Base-by-base conservation (phyloP, 225 moss, liverwort and hornwort genomes). In the Marchantia paleacea region DNA sequence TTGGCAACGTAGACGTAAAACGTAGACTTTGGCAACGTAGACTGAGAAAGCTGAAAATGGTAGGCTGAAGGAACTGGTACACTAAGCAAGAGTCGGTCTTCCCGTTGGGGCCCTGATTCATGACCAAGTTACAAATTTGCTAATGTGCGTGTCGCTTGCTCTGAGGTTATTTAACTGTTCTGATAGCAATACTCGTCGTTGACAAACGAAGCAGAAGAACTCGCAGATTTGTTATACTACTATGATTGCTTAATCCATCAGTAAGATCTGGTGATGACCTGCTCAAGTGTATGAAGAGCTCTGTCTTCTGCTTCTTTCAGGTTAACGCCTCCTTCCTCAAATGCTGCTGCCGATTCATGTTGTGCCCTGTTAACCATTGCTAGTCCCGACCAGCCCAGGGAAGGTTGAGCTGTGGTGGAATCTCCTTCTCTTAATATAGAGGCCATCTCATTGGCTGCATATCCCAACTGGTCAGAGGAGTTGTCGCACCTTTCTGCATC, bases 291-390 rank as follows among this genome's bases (percentile, higher is more conserved):
- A 57, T 89, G 89, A 54, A 87, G 78, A 79, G 89, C 87, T 81
- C 91, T 83, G 60, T 91, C 91, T 81, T 91, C 87, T 24, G 85
- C 91, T 78, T 89, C 91, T 80, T 91, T 91, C 82, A 89, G 65
- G 67, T 89, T 85, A 12, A 80, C 79, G 26, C 80, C 81, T 18
- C 85, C 89, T 80, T 85, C 90, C 73, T 87, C 89, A 83, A 87
- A 91, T 24, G 91, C 83, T 50, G 89, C 89, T 69, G 87, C 91
- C 65, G 88, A 82, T 57, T 91, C 91, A 84, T 91, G 89, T 79
- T 91, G 91, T 26, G 91, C 91, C 69, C 91, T 82, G 74, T 89
- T 91, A 24, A 91, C 91, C 89, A 91, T 89, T 29, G 89, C 91
- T 54, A 91, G 84, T 48, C 91, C 91, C 19, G 87, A 82, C 91